A percentile compares a stretch with the other conserved stretches of the same genome.
Conservation (phyloP, 169 alveolate genomes). For the Plasmodium chabaudi region DNA sequence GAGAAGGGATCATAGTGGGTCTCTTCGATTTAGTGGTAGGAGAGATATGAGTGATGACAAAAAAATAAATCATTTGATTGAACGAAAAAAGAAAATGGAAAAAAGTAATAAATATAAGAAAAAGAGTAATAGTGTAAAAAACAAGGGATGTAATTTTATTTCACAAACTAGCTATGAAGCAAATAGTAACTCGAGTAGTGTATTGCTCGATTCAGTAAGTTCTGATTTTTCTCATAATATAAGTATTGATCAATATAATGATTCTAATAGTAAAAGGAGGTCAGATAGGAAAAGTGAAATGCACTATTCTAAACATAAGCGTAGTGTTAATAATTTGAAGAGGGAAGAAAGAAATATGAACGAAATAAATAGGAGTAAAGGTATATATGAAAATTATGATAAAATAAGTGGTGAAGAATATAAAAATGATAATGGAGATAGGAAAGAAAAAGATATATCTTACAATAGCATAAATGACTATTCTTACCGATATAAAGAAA, state of each 20-base stretch:
- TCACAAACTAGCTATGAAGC: slow-evolving; percentile 77
- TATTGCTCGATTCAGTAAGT: slow-evolving; percentile 41
- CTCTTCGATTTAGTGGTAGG: too few relatives aligned
- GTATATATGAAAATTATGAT: not conserved
- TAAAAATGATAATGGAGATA: slow-evolving; percentile 5
- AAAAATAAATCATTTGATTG: too few relatives aligned
- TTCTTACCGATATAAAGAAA: not conserved
- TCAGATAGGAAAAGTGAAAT: slow-evolving; percentile 1
- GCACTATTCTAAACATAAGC: slow-evolving; percentile 18
- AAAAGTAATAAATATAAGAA: slow-evolving; percentile 15
- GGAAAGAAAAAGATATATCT: not conserved
- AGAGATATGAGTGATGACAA: too few relatives aligned
- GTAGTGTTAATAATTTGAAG: slow-evolving; percentile 14
- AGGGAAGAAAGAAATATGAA: not conserved
- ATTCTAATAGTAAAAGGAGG: not conserved
- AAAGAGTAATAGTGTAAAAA: not conserved
- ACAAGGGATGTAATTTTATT: slow-evolving; percentile 41
- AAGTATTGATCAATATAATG: slow-evolving; percentile 40
- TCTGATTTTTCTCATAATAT: slow-evolving; percentile 39
- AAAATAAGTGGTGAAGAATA: slow-evolving; percentile 1
- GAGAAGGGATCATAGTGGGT: not conserved
- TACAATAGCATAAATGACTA: not conserved
- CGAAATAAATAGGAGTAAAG: not conserved
- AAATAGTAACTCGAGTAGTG: slow-evolving; percentile 62
- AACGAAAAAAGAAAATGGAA: not conserved